phyloP scores from a whole-genome alignment of 768 basidiomycete genomes.

The Suillus plorans region DNA sequence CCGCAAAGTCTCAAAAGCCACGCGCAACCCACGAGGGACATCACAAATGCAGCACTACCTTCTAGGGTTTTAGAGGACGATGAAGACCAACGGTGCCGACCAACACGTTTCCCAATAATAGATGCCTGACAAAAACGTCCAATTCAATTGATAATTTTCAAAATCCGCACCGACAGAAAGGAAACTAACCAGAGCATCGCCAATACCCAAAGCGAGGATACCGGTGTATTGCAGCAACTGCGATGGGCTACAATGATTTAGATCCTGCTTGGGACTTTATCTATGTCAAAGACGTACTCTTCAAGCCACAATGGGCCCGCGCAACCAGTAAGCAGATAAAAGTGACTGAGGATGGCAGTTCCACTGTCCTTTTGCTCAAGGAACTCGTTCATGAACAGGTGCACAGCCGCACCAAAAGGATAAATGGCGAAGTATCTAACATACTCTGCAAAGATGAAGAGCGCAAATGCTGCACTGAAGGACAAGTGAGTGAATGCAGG shows the following conservation, averaged over 20 bases:
- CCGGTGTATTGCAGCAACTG: conserved; percentile 75
- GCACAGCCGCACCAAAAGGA: conserved; percentile 90
- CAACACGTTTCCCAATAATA: conserved; percentile 84
- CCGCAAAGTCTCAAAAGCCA: conserved; percentile 72
- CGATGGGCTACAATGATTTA: conserved; percentile 36
- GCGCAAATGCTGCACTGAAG: conserved; percentile 91
- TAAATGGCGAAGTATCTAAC: conserved; percentile 98
- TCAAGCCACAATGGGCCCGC: conserved; percentile 95
- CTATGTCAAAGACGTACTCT: conserved; percentile 38
- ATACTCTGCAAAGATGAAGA: conserved; percentile 97
- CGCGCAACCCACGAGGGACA: conserved; percentile 68
- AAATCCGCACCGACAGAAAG: background rate
- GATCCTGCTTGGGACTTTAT: conserved; percentile 8
- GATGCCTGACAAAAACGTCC: conserved; percentile 63
- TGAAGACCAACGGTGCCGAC: conserved; percentile 81
- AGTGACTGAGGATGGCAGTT: conserved; percentile 95
- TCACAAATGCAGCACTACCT: conserved; percentile 81
- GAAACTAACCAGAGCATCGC: conserved; percentile 81
- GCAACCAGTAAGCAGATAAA: conserved; percentile 94
- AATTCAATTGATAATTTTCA: background rate
- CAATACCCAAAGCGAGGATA: conserved; percentile 84
- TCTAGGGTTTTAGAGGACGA: conserved; percentile 87
- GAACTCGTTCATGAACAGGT: conserved; percentile 97
- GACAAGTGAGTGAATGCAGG: conserved; percentile 95
- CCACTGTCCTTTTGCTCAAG: conserved; percentile 93